Evolutionary conservation across 345 rosid species (phyloP), one percentile per base, ranked within the genome.

Genomic region (Orychophragmus violaceus): DNA sequence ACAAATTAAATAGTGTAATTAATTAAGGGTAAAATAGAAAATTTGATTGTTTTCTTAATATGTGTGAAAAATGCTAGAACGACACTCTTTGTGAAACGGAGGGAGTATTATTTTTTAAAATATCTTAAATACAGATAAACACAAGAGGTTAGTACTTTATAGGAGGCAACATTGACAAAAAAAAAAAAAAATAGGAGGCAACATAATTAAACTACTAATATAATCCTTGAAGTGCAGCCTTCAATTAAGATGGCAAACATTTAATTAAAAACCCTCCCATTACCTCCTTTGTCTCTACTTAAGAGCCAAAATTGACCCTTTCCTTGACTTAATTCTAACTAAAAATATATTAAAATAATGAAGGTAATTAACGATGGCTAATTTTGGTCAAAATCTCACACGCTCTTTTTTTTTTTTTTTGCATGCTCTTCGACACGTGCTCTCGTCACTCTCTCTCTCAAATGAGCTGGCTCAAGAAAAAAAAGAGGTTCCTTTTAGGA

Each of bases 391-490:
- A 65, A 59, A 66, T 66, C 68, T 74, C 63, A 66, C 77, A 67
- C 77, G 72, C 73, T 37, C 41, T 57, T 33, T 23, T 64, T 46
- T 62, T 53, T 54, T 42, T 19, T 45, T 21, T 45, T 45, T 69
- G 70, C 78, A 75, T 75, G 78, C 46, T 63, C 74, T 39, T 69
- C 1, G 56, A 75, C 78, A 75, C 78, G 71, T 75, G 78, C 75
- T 50, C 60, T 75, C 55, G 48, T 63, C 66, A 72, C 74, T 56
- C 78, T 57, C 78, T 57, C 51, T 13, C 55, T 41, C 16, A 50
- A 36, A 68, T 69, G 10, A 75, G 78, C 74, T 75, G 78, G 39
- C 70, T 55, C 62, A 4, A 16, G 14, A 28, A 5, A 42, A 14
- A 50, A 60, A 56, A 62, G 29, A 32, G 75, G 75, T 56, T 54